Evolutionary conservation across 2,329 filamentous ascomycete genomes (phyloP).

Genomic region (Cercospora sp.): DNA sequence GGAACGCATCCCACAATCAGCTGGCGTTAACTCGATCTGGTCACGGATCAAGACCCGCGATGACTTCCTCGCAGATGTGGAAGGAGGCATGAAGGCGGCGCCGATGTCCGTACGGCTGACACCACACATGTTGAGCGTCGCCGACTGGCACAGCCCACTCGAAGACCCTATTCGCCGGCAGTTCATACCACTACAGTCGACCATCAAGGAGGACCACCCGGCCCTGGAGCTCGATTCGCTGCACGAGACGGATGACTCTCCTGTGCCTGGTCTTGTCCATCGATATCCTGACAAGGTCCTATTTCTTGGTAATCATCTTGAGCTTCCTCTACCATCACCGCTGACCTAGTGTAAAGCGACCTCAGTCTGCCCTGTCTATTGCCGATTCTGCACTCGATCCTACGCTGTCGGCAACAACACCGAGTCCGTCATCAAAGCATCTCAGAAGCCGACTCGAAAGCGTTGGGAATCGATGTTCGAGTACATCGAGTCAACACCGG

Average conservation of each 20-base stretch:
- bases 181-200: conserved; percentile 59
- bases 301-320: conserved; percentile 55
- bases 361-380: conserved; percentile 64
- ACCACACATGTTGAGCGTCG: conserved; percentile 60
- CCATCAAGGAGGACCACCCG: conserved; percentile 57
- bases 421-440: conserved; percentile 47
- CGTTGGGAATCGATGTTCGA: conserved; percentile 60
- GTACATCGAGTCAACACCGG: conserved; percentile 56
- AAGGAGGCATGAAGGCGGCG: conserved; percentile 54
- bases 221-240: conserved; percentile 59
- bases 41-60: conserved; percentile 49
- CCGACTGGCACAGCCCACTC: conserved; percentile 61
- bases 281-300: conserved; percentile 65
- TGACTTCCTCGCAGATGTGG: conserved; percentile 58
- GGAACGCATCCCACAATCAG: conserved; percentile 46
- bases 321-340: neutral
- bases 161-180: conserved; percentile 62
- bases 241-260: conserved; percentile 58
- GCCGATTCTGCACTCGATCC: conserved; percentile 62
- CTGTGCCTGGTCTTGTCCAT: conserved; percentile 60
- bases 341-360: conserved; percentile 47
- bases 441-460: conserved; percentile 40
- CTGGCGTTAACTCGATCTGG: conserved; percentile 31
- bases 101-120: conserved; percentile 64
- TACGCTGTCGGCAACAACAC: conserved; percentile 61